Evolutionary conservation across 1,284 basidiomycete species (phyloP).

Genomic region (Melampsora allii-populina): DNA sequence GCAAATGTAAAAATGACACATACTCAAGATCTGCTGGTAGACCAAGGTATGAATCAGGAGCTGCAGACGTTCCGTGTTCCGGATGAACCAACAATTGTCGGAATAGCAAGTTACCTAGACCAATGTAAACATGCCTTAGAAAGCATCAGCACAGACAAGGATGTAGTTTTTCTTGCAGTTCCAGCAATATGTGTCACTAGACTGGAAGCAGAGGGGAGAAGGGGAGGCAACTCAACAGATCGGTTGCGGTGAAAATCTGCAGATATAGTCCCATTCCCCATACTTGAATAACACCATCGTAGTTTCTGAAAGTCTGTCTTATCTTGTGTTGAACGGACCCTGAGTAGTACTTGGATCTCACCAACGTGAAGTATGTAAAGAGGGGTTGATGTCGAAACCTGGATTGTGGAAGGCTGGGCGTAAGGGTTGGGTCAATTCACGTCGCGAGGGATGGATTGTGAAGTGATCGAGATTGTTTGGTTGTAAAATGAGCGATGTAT

Average conservation of each 20-base stretch:
- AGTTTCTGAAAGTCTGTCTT: not conserved
- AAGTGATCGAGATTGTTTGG: too few relatives aligned
- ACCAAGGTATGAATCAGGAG: constrained; percentile 8
- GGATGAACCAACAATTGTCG: constrained; percentile 33
- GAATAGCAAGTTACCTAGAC: constrained; percentile 28
- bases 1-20: too few relatives aligned
- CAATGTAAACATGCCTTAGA: not conserved
- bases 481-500: too few relatives aligned
- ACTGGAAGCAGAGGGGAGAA: not conserved
- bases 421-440: too few relatives aligned
- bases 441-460: too few relatives aligned
- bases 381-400: too few relatives aligned
- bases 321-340: not conserved
- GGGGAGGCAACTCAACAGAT: constrained; percentile 14
- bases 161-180: not conserved
- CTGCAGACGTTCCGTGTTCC: constrained; percentile 1
- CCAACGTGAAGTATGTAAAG: too few relatives aligned
- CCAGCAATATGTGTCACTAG: not conserved
- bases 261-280: constrained; percentile 34
- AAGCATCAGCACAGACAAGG: not conserved
- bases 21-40: constrained; percentile 12
- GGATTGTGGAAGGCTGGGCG: too few relatives aligned
- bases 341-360: too few relatives aligned
- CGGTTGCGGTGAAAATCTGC: constrained; percentile 25
- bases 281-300: constrained; percentile 32